phyloP scores from a whole-genome alignment of 2,329 filamentous ascomycete genomes.

The Nannizziopsis barbatae region DNA sequence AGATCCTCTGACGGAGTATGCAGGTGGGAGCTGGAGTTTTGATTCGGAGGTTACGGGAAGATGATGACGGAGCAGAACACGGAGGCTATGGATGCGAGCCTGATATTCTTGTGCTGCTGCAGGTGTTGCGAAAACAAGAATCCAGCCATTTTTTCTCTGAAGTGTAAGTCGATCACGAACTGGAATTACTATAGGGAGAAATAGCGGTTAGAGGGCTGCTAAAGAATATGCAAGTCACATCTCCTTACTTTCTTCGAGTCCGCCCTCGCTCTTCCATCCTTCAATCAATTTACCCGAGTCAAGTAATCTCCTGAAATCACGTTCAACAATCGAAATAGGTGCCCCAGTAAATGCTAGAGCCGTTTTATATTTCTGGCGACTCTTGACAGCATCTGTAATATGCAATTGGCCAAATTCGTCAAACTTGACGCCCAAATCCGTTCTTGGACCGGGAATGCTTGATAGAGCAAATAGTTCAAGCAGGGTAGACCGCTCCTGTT shows the following conservation, averaged over 20 bases:
- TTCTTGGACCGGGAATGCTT: constrained; percentile 14
- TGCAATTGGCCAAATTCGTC: constrained; percentile 12
- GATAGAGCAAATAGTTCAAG: constrained; percentile 17
- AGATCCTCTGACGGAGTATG: constrained; percentile 6
- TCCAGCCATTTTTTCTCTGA: constrained; percentile 15
- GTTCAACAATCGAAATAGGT: constrained; percentile 15
- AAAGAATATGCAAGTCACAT: not conserved
- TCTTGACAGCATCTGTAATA: constrained; percentile 13
- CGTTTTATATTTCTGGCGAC: constrained; percentile 16
- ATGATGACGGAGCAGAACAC: constrained; percentile 13
- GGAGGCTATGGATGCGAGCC: constrained; percentile 12
- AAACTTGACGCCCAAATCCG: constrained; percentile 12
- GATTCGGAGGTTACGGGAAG: constrained; percentile 10
- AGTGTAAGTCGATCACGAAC: constrained; percentile 15
- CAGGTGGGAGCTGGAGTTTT: constrained; percentile 13
- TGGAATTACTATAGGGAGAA: constrained; percentile 17
- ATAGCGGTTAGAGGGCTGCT: not conserved
- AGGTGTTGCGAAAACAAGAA: constrained; percentile 18
- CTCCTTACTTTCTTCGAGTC: constrained; percentile 15
- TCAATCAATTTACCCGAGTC: constrained; percentile 12
- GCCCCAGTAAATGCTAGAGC: constrained; percentile 15
- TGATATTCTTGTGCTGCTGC: constrained; percentile 18
- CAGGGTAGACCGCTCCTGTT: constrained; percentile 6
- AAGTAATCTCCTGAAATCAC: constrained; percentile 16
- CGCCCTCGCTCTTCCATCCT: constrained; percentile 13